phyloP scores from a whole-genome alignment of 2,329 filamentous ascomycete species.

The Botryotinia globosa region DNA sequence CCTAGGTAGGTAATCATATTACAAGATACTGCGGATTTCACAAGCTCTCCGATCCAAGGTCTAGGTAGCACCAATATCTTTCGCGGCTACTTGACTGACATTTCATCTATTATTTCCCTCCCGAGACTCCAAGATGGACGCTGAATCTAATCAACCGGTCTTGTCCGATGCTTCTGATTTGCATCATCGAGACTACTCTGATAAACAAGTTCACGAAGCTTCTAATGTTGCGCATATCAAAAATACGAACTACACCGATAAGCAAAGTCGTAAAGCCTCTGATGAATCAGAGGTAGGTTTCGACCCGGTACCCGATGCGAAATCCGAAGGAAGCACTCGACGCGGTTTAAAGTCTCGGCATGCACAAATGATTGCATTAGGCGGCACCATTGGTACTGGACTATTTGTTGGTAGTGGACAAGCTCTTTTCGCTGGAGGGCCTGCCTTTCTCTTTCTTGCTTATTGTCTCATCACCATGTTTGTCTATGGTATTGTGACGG shows the following conservation, averaged over 20 bases:
- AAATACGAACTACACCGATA: not conserved
- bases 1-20: not conserved
- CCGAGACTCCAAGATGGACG: not conserved
- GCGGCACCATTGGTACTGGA: not conserved
- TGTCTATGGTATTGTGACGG: not conserved
- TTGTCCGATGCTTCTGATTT: not conserved
- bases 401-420: not conserved
- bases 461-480: not conserved
- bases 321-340: not conserved
- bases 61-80: not conserved
- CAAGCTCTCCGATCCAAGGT: not conserved
- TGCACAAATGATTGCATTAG: not conserved
- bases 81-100: not conserved
- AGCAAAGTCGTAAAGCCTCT: not conserved
- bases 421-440: not conserved
- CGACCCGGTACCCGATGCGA: not conserved
- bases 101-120: too few relatives aligned
- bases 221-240: not conserved
- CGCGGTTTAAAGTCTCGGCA: not conserved
- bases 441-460: not conserved
- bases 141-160: not conserved
- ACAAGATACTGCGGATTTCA: not conserved
- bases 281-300: not conserved
- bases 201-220: not conserved
- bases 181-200: not conserved